A percentile compares a stretch with the other conserved stretches of the same genome.
phyloP scores from a whole-genome alignment of 768 basidiomycete genomes.

The Agaricus blazei region DNA sequence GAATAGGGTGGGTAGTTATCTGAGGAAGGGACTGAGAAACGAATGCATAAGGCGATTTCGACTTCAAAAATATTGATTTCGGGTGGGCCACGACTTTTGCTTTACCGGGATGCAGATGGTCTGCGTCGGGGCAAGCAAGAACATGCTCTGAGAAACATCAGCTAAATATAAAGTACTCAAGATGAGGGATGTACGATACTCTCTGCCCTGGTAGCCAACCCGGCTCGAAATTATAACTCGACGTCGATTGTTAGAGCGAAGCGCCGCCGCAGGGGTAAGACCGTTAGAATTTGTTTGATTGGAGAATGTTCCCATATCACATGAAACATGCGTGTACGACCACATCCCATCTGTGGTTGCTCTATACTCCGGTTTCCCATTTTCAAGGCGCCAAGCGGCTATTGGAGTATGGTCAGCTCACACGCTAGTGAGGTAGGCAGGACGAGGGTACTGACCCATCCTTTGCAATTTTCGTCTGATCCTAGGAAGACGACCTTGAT shows the following conservation, averaged over 20 bases:
- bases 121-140: constrained; percentile 59
- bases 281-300: constrained; percentile 58
- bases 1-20: too few species aligned
- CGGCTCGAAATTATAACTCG: constrained; percentile 52
- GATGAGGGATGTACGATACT: constrained; percentile 46
- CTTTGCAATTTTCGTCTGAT: constrained; percentile 42
- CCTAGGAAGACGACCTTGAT: constrained; percentile 57
- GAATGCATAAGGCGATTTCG: constrained; percentile 54
- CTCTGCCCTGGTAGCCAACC: constrained; percentile 78
- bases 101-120: constrained; percentile 68
- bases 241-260: constrained; percentile 42
- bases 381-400: constrained; percentile 88
- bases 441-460: constrained; percentile 33
- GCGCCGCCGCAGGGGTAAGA: constrained; percentile 57
- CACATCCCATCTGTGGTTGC: constrained; percentile 79
- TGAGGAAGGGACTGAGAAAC: constrained; percentile 53
- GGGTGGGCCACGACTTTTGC: constrained; percentile 64
- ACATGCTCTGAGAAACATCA: constrained; percentile 45
- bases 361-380: constrained; percentile 87
- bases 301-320: constrained; percentile 73
- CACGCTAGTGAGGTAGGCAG: background rate
- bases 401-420: background rate
- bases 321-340: constrained; percentile 73
- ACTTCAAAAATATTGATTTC: constrained; percentile 85
- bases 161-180: background rate